Percentiles rank a stretch among this genome's conserved stretches.
phyloP scores from a whole-genome alignment of 1,284 basidiomycete species.

The Xanthoconium separans region DNA sequence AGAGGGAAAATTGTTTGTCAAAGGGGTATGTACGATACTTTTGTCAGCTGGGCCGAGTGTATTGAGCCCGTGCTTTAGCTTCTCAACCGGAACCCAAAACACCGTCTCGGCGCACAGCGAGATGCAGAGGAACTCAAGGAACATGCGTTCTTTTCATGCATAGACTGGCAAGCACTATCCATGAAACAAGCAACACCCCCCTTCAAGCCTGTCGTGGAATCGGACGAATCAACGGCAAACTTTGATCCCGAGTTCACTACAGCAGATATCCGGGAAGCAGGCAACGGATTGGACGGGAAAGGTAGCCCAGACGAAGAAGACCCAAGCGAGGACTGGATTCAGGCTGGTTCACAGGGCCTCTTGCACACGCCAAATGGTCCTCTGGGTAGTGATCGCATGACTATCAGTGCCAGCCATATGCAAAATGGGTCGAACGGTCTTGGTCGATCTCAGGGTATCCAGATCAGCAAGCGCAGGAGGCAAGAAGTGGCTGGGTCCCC shows the following conservation, averaged over 20 bases:
- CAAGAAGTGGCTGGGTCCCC: conserved; percentile 57
- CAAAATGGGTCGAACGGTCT: conserved; percentile 18
- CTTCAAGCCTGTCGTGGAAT: conserved; percentile 97
- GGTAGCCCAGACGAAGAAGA: conserved; percentile 65
- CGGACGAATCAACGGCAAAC: conserved; percentile 96
- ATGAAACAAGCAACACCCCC: conserved; percentile 94
- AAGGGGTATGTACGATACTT: conserved; percentile 62
- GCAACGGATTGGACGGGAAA: conserved; percentile 55
- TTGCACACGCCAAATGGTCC: conserved; percentile 75
- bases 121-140: conserved; percentile 96
- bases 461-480: conserved; percentile 53
- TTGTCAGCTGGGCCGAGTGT: conserved; percentile 9
- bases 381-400: conserved; percentile 56
- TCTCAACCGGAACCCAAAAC: conserved; percentile 96
- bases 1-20: conserved; percentile 99
- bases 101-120: conserved; percentile 88
- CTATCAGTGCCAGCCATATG: conserved; percentile 10
- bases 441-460: conserved; percentile 45
- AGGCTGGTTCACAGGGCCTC: conserved; percentile 36
- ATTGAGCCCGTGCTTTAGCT: conserved; percentile 52
- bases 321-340: conserved; percentile 67
- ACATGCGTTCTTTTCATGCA: conserved; percentile 91
- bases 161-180: conserved; percentile 88
- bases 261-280: conserved; percentile 75
- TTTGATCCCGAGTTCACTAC: conserved; percentile 98